Evolutionary conservation across 192 early-diverging fungal genomes (phyloP).

Genomic region (Coemansia erecta): DNA sequence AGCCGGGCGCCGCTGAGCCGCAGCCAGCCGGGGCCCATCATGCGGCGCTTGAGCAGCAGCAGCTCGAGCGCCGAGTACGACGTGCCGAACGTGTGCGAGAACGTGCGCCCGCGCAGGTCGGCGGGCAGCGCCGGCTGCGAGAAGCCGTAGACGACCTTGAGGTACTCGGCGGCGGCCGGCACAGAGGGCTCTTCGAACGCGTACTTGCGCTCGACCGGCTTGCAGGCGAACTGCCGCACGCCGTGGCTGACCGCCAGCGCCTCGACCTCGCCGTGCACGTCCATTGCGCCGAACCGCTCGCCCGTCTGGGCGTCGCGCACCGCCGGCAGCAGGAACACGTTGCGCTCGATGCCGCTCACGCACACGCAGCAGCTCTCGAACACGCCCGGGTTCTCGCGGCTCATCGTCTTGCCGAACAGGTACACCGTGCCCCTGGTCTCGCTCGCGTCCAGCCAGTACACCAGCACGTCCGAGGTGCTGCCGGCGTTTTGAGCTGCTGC

Average conservation of each 20-base stretch:
- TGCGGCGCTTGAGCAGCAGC: constrained; percentile 86
- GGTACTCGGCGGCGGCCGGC: constrained; percentile 76
- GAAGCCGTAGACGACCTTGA: constrained; percentile 82
- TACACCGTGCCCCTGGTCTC: constrained; percentile 83
- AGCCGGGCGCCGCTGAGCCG: constrained; percentile 57
- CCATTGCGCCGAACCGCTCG: constrained; percentile 34
- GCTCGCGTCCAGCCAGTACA: constrained; percentile 93
- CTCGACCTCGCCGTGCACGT: constrained; percentile 80
- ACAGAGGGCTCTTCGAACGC: constrained; percentile 86
- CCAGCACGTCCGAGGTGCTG: constrained; percentile 32
- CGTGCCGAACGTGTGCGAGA: constrained; percentile 85
- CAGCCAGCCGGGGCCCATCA: constrained; percentile 98
- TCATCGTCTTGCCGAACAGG: constrained; percentile 83
- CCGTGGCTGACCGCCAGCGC: constrained; percentile 54
- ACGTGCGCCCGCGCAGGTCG: constrained; percentile 64
- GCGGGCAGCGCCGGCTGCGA: constrained; percentile 58
- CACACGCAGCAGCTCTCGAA: constrained; percentile 77
- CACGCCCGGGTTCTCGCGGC: background rate
- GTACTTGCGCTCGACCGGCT: constrained; percentile 75
- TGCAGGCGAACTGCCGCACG: constrained; percentile 60
- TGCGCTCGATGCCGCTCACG: constrained; percentile 79
- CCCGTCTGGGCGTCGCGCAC: constrained; percentile 39
- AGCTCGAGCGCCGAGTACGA: constrained; percentile 86
- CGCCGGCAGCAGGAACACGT: constrained; percentile 91
- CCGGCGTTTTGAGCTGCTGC: background rate